Evolutionary conservation across 257 asterid genomes (phyloP).

Genomic region (Pogostemon cablin): DNA sequence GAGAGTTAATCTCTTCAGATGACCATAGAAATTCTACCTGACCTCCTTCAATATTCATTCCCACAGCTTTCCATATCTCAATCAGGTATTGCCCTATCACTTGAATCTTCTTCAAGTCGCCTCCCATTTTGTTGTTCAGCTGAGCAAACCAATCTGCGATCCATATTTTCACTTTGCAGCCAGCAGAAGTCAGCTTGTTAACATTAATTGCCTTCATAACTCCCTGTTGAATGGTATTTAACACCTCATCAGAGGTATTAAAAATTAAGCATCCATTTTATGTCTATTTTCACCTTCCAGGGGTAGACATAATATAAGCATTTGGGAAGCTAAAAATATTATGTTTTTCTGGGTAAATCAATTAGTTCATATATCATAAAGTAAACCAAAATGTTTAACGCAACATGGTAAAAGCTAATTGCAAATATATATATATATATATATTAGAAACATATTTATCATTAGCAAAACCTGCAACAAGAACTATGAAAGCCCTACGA

Average conservation of each 20-base stretch:
- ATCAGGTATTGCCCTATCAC: conserved; percentile 77
- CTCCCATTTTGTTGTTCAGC: conserved; percentile 87
- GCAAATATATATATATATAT: no score
- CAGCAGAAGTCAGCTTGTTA: conserved; percentile 78
- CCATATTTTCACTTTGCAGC: conserved; percentile 94
- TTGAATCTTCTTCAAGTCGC: conserved; percentile 80
- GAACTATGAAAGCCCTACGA: no score
- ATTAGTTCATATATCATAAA: not conserved
- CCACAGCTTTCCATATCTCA: conserved; percentile 92
- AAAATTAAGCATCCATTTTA: conserved; percentile 17
- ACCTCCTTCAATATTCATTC: conserved; percentile 77
- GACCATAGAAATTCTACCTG: conserved; percentile 93
- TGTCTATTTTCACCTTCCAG: not conserved
- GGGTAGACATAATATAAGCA: not conserved
- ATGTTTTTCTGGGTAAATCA: not conserved
- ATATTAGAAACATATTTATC: no score
- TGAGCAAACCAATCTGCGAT: conserved; percentile 97
- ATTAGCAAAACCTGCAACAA: no score
- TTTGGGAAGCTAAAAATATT: not conserved
- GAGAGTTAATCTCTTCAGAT: conserved; percentile 75
- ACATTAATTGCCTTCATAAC: conserved; percentile 89
- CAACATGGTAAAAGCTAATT: not conserved
- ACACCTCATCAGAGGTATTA: conserved; percentile 1
- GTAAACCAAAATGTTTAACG: no score
- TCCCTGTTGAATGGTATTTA: conserved; percentile 52